Conservation (phyloP, 176 grass and related monocot genomes). For the Zea luxurians region DNA sequence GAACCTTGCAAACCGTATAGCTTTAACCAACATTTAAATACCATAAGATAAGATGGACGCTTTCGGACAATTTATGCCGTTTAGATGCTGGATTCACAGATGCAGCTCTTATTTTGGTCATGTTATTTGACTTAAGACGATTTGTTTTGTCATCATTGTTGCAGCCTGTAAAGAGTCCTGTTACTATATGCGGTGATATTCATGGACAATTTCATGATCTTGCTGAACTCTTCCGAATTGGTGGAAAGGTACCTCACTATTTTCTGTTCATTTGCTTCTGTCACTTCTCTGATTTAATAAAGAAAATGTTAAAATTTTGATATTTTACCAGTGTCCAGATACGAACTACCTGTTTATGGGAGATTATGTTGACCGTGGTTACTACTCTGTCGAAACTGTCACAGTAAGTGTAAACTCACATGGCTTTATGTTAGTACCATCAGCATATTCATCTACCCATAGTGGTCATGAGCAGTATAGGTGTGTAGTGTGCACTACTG, state of each 20-base stretch:
- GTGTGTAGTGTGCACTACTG: not conserved
- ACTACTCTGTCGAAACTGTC: slow-evolving; percentile 98
- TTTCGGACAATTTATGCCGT: slow-evolving; percentile 2
- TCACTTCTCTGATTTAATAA: slow-evolving; percentile 7
- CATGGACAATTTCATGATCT: slow-evolving; percentile 99
- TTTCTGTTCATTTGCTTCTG: not conserved
- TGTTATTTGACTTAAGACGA: slow-evolving; percentile 17
- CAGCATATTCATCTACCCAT: not conserved
- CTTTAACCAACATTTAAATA: slow-evolving; percentile 4
- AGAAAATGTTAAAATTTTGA: not conserved
- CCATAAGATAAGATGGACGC: not conserved
- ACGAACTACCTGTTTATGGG: slow-evolving; percentile 99
- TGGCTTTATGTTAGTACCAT: not conserved
- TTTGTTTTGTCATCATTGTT: slow-evolving; percentile 25
- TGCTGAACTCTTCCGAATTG: slow-evolving; percentile 93
- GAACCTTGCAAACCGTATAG: not conserved
- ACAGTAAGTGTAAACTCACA: slow-evolving; percentile 51
- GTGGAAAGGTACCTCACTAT: slow-evolving; percentile 66
- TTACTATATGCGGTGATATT: slow-evolving; percentile 98
- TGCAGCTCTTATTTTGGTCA: slow-evolving; percentile 9
- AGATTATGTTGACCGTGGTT: slow-evolving; percentile 98
- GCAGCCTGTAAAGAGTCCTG: slow-evolving; percentile 96
- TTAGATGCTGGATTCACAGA: not conserved
- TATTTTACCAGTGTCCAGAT: slow-evolving; percentile 73
- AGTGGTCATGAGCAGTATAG: not conserved